A percentile compares a stretch with the other conserved stretches of the same genome.
Evolutionary conservation across 345 rosid genomes (phyloP).

Genomic region (Syzygium aqueum): DNA sequence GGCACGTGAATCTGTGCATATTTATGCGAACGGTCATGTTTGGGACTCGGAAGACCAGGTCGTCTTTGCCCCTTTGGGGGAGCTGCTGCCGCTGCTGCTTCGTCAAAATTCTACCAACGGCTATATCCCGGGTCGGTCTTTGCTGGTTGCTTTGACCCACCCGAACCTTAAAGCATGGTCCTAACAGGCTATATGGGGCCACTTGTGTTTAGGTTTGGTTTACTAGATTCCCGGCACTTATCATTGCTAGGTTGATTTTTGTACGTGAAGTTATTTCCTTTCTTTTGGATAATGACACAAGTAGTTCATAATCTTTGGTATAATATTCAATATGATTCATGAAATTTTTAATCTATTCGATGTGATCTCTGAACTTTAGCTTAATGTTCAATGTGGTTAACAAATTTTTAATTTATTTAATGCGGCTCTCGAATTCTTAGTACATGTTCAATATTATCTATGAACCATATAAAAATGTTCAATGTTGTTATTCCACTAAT

Average conservation of each 20-base stretch:
- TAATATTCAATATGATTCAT: no score
- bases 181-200: background rate
- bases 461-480: no score
- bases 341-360: no score
- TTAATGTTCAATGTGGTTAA: no score
- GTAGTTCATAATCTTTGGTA: no score
- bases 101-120: background rate
- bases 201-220: background rate
- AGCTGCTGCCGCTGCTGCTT: background rate
- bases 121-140: background rate
- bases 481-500: no score
- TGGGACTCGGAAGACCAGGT: background rate
- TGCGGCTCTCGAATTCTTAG: no score
- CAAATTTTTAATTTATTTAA: no score
- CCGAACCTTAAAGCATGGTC: background rate
- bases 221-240: background rate
- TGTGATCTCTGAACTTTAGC: no score
- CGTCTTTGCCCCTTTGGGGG: background rate
- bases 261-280: background rate
- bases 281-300: no score
- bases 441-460: no score
- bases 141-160: background rate
- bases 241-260: background rate
- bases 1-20: background rate
- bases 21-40: background rate